phyloP scores from a whole-genome alignment of 768 basidiomycete species.

The Ramaria sp. region DNA sequence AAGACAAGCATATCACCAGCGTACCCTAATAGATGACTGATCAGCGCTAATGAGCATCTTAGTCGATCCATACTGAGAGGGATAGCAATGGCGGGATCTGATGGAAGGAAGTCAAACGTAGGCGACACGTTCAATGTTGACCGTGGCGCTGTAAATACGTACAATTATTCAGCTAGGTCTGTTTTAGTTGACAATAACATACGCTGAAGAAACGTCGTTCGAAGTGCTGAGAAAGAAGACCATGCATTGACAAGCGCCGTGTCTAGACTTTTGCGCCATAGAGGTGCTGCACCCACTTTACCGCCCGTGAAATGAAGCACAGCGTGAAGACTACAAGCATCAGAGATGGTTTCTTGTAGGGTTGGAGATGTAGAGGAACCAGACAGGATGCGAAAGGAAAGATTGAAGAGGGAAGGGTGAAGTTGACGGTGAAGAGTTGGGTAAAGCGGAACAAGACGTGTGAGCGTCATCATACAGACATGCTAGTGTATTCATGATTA shows the following conservation, averaged over 20 bases:
- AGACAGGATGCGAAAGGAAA: conserved; percentile 47
- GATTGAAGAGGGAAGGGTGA: conserved; percentile 37
- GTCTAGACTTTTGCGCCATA: conserved; percentile 72
- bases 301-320: conserved; percentile 64
- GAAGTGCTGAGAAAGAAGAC: conserved; percentile 45
- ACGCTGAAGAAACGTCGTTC: conserved; percentile 46
- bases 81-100: conserved; percentile 37
- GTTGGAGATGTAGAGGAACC: conserved; percentile 39
- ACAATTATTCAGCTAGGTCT: not conserved
- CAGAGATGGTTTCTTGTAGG: conserved; percentile 27
- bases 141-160: not conserved
- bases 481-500: conserved; percentile 23
- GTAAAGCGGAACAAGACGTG: conserved; percentile 50
- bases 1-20: not conserved
- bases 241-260: conserved; percentile 58
- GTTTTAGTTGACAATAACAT: conserved; percentile 24
- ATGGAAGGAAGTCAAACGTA: conserved; percentile 9
- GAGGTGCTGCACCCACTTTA: conserved; percentile 58
- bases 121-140: conserved; percentile 11
- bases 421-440: conserved; percentile 55
- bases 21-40: conserved; percentile 49
- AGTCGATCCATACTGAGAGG: conserved; percentile 56
- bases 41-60: conserved; percentile 37
- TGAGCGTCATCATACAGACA: conserved; percentile 36
- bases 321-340: conserved; percentile 50